These are phyloP conservation scores for Globisporangium barbulae DNA, from an alignment of 352 stramenopile species.

Conservation along the genomic window DNA sequence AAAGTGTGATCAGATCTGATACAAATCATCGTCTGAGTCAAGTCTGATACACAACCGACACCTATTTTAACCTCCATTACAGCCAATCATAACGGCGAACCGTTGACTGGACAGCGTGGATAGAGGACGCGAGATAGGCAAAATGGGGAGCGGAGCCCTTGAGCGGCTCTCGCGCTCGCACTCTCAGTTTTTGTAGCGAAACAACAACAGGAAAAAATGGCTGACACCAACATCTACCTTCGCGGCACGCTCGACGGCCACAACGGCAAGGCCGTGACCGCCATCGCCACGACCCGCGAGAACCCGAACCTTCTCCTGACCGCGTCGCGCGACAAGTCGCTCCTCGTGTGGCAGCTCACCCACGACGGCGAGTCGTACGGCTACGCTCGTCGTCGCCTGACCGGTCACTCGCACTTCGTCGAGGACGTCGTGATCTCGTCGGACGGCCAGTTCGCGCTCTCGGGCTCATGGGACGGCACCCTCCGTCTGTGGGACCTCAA, in stretches of 20 bases:
- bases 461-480: constrained; percentile 98
- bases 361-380: constrained; percentile 98
- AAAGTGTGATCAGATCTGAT: not conserved
- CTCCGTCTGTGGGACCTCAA: constrained; percentile 99
- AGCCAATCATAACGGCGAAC: not conserved
- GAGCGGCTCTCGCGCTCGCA: constrained; percentile 1
- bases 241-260: constrained; percentile 86
- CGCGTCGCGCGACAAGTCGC: constrained; percentile 96
- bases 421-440: constrained; percentile 99
- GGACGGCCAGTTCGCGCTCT: constrained; percentile 99
- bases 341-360: constrained; percentile 86
- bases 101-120: constrained; percentile 13
- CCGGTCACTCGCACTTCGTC: constrained; percentile 99
- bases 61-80: not conserved
- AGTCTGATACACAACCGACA: not conserved
- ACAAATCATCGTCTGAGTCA: not conserved
- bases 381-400: constrained; percentile 95
- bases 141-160: not conserved
- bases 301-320: constrained; percentile 99
- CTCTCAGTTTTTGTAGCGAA: constrained; percentile 21
- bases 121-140: not conserved
- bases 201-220: constrained; percentile 37
- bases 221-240: constrained; percentile 84
- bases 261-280: constrained; percentile 89
- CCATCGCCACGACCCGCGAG: constrained; percentile 97